Conservation (phyloP, 2,329 filamentous ascomycete species). For the Ophiocordyceps robertsii region DNA sequence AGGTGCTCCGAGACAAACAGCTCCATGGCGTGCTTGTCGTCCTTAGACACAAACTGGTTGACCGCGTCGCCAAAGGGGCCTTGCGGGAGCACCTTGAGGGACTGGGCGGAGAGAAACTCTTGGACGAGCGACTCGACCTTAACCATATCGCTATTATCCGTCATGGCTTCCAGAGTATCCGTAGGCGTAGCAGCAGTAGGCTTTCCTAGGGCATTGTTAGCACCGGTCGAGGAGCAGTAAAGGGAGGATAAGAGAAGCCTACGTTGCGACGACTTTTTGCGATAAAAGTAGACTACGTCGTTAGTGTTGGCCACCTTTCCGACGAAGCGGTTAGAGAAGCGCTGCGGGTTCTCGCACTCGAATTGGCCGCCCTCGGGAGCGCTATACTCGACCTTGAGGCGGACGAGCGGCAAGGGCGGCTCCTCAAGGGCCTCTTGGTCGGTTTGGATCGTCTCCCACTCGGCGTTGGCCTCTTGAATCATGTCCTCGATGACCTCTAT, state of each 20-base stretch:
- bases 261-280: conserved; percentile 59
- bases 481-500: conserved; percentile 71
- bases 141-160: conserved; percentile 45
- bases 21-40: conserved; percentile 87
- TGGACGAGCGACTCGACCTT: conserved; percentile 82
- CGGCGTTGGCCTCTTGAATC: conserved; percentile 68
- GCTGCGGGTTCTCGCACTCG: conserved; percentile 87
- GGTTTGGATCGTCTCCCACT: conserved; percentile 71
- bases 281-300: conserved; percentile 86
- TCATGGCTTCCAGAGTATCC: conserved; percentile 46
- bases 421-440: conserved; percentile 44
- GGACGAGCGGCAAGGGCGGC: conserved; percentile 67
- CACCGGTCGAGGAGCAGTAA: conserved; percentile 3
- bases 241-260: conserved; percentile 5
- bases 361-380: conserved; percentile 75
- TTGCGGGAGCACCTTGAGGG: conserved; percentile 82
- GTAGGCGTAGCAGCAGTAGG: conserved; percentile 38
- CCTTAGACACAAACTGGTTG: conserved; percentile 83
- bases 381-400: conserved; percentile 82
- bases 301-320: conserved; percentile 88
- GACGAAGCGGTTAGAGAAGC: conserved; percentile 85
- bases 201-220: conserved; percentile 11
- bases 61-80: conserved; percentile 90
- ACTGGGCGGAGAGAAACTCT: conserved; percentile 77
- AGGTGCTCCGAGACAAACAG: conserved; percentile 63